A percentile compares a stretch with the other conserved stretches of the same genome.
These are phyloP conservation scores for Thraustotheca clavata DNA, from an alignment of 352 stramenopile species.

Conservation along the genomic window DNA sequence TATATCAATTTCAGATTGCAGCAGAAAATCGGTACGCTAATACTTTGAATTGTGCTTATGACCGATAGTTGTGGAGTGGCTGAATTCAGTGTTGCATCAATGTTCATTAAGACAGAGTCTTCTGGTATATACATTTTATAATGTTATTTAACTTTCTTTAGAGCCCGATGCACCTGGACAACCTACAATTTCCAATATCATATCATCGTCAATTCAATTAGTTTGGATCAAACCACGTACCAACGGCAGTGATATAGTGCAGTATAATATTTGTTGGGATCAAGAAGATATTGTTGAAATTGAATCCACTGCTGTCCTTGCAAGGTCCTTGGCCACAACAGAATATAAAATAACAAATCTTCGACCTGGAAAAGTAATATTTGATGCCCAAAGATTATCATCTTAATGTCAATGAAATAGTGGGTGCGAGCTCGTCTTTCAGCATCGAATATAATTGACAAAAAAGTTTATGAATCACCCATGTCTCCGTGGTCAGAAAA, in stretches of 20 bases:
- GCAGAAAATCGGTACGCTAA: constrained; percentile 38
- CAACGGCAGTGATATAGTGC: constrained; percentile 62
- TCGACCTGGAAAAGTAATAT: constrained; percentile 31
- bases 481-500: constrained; percentile 34
- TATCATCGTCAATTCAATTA: constrained; percentile 34
- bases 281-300: constrained; percentile 22
- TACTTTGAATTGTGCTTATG: background rate
- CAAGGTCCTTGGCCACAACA: constrained; percentile 42
- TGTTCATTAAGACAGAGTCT: constrained; percentile 62
- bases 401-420: too few species aligned
- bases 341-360: constrained; percentile 35
- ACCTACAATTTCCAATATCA: constrained; percentile 31
- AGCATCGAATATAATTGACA: constrained; percentile 54
- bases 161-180: constrained; percentile 37
- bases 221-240: constrained; percentile 47
- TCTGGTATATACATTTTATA: background rate
- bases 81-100: constrained; percentile 50
- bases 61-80: constrained; percentile 34
- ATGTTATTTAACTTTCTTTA: constrained; percentile 22
- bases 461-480: constrained; percentile 36
- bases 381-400: too few species aligned
- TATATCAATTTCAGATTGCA: constrained; percentile 67
- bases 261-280: constrained; percentile 52
- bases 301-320: constrained; percentile 26
- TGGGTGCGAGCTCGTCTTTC: constrained; percentile 38